A percentile compares a stretch with the other conserved stretches of the same genome.
phyloP scores from a whole-genome alignment of 495 filamentous ascomycete species.

The Hyaloscypha hepaticicola region DNA sequence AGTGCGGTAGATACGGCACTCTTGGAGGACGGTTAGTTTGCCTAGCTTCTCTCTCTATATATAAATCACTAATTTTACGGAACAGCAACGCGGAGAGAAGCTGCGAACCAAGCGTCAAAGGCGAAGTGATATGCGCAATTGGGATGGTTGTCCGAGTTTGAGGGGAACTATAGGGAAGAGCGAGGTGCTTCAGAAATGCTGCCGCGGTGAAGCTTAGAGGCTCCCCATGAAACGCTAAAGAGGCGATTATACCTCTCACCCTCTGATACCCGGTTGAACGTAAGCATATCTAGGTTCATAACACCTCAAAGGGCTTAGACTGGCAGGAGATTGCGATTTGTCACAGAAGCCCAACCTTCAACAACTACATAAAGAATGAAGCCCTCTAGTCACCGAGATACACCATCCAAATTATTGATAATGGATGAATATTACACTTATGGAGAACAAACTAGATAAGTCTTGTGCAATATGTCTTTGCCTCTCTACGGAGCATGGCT shows the following conservation, averaged over 20 bases:
- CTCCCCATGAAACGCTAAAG: not conserved
- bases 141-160: not conserved
- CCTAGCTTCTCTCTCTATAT: not conserved
- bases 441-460: not conserved
- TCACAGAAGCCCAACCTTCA: not conserved
- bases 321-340: not conserved
- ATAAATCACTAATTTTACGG: not conserved
- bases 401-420: not conserved
- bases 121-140: constrained; percentile 27
- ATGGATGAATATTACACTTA: not conserved
- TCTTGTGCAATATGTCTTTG: too few species aligned
- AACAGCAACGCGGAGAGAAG: constrained; percentile 31
- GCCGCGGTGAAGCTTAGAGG: not conserved
- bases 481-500: too few species aligned
- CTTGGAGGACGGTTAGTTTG: constrained; percentile 82
- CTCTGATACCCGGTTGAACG: not conserved
- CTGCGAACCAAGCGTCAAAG: constrained; percentile 33
- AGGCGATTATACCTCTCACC: not conserved
- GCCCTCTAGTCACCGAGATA: not conserved
- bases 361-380: constrained; percentile 10
- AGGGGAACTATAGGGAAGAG: not conserved
- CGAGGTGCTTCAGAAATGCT: not conserved
- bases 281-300: not conserved
- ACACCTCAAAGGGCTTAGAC: not conserved
- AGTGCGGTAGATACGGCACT: constrained; percentile 84